phyloP scores from a whole-genome alignment of 1,139 yeast genomes.

The Debaryomyces robertsiae region DNA sequence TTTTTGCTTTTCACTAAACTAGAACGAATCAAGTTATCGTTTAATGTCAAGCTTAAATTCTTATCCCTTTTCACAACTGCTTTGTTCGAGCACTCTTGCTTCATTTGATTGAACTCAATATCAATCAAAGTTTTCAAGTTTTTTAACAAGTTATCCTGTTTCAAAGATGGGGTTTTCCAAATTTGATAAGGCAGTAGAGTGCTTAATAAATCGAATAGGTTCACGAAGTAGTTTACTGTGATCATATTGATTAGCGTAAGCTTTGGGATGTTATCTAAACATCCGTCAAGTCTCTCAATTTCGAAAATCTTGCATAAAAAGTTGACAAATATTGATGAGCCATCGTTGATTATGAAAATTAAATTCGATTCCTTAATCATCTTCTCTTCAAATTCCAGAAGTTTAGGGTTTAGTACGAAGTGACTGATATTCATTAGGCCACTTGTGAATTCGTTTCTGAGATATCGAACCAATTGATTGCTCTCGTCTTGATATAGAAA shows the following conservation, averaged over 20 bases:
- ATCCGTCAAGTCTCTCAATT: slow-evolving; percentile 1
- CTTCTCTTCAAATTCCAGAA: slow-evolving; percentile 13
- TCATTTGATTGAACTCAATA: slow-evolving; percentile 20
- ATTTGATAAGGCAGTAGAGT: slow-evolving; percentile 39
- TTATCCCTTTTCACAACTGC: slow-evolving; percentile 4
- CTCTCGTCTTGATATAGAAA: slow-evolving; percentile 24
- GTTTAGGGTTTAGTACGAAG: slow-evolving; percentile 15
- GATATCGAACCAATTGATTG: slow-evolving; percentile 21
- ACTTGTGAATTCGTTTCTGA: slow-evolving; percentile 18
- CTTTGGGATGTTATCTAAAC: slow-evolving; percentile 24
- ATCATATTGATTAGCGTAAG: slow-evolving; percentile 44
- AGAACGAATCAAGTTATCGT: slow-evolving; percentile 22
- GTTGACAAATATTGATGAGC: slow-evolving; percentile 34
- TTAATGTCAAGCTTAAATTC: slow-evolving; percentile 7
- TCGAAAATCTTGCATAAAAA: slow-evolving; percentile 21
- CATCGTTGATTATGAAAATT: slow-evolving; percentile 45
- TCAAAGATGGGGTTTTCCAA: slow-evolving; percentile 43
- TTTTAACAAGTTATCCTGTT: slow-evolving; percentile 25
- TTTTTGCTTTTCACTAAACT: slow-evolving; percentile 26
- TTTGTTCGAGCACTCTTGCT: slow-evolving; percentile 2
- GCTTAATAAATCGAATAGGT: slow-evolving; percentile 41
- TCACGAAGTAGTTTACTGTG: slow-evolving; percentile 43
- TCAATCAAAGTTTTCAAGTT: slow-evolving; percentile 32
- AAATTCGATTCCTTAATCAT: slow-evolving; percentile 28
- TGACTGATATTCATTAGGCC: slow-evolving; percentile 22